Base-by-base conservation (phyloP, 345 rosid genomes). In the Rhizophora apiculata region DNA sequence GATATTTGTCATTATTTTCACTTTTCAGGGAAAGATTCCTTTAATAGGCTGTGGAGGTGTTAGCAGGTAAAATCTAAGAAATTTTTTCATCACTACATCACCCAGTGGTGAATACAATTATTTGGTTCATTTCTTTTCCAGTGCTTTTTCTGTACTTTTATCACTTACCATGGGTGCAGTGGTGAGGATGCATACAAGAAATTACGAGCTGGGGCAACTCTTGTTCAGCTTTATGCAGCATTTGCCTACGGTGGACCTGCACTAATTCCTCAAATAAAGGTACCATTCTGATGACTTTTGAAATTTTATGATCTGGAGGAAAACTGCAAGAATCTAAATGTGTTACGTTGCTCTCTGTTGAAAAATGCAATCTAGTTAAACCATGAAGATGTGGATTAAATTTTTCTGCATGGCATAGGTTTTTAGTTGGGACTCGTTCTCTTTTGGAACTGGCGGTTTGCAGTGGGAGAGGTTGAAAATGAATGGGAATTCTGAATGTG, bases 231-330 rank as follows among this genome's bases (percentile, higher is more conserved):
- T 67, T 95, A 95, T 73, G 87, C 99, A 0, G 91, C 85, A 60
- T 95, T 95, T 79, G 97, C 98, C 0, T 95, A 92, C 71, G 99
- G 92, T 4, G 97, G 99, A 66, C 99, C 99, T 6, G 99, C 99
- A 51, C 86, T 92, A 62, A 92, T 95, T 78, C 99, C 98, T 63
- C 87, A 75, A 78, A 84, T 95, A 61, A 95, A 92, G 97, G 97
- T 95, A 79, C 48, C 36, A 6, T 54, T 57, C 15, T 55, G 16
- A 43, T 63, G 48, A 64, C 20, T 60, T 54, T 48, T 34, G 9
- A 13, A 15, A 26, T 18, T 34, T 49, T 58, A 49, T 43, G 30
- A 43, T 20, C 19, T 52, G 37, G 34, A 36, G 19, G 58, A 68
- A 68, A n/a, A 18, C 18, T 37, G 5, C 9, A 24, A 51, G 63